phyloP scores from a whole-genome alignment of 192 early-diverging fungal species.

The Ramicandelaber brevisporus region DNA sequence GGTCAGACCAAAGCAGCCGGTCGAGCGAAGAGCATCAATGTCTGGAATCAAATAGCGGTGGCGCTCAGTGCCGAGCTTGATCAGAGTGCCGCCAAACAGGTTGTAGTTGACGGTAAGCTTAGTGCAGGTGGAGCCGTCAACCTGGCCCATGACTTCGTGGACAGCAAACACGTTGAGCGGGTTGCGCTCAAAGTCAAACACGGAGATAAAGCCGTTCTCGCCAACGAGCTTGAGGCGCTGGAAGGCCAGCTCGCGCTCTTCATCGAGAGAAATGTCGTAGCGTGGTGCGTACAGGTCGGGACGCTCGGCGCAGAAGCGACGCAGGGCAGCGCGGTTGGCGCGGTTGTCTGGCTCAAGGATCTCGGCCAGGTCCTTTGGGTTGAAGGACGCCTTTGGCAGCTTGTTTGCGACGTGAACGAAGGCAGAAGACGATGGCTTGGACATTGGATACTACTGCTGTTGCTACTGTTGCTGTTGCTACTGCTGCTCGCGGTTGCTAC shows the following conservation, averaged over 20 bases:
- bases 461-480: too few species aligned
- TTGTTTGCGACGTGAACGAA: background rate
- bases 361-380: background rate
- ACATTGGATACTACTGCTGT: too few species aligned
- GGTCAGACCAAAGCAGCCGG: slow-evolving; percentile 54
- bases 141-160: slow-evolving; percentile 50
- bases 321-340: slow-evolving; percentile 19
- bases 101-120: slow-evolving; percentile 42
- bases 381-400: background rate
- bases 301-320: slow-evolving; percentile 17
- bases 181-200: slow-evolving; percentile 42
- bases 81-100: slow-evolving; percentile 37
- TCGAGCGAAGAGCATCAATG: slow-evolving; percentile 31
- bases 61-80: slow-evolving; percentile 46
- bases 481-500: too few species aligned
- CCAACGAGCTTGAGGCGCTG: slow-evolving; percentile 20
- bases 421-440: slow-evolving; percentile 1
- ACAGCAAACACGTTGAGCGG: slow-evolving; percentile 35
- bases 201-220: slow-evolving; percentile 26
- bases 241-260: slow-evolving; percentile 35
- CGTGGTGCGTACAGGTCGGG: slow-evolving; percentile 30
- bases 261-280: slow-evolving; percentile 28
- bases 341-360: slow-evolving; percentile 26
- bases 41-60: slow-evolving; percentile 32
- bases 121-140: slow-evolving; percentile 43